Conservation (phyloP, 768 basidiomycete species). For the Lentinula sp. region DNA sequence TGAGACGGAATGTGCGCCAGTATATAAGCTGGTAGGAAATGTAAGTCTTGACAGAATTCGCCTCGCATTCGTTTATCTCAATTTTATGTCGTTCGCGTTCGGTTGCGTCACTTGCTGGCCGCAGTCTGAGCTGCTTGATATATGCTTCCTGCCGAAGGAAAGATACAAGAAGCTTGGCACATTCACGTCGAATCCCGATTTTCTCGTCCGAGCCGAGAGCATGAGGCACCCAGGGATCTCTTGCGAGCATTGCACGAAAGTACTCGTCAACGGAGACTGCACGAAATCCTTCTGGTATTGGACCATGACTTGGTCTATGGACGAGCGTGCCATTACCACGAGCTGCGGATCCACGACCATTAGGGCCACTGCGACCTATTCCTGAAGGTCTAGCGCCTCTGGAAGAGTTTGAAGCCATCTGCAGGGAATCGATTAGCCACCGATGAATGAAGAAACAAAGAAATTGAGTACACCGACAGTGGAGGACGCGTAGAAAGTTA, state of each 20-base stretch:
- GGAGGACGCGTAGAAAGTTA: neutral
- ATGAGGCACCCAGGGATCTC: conserved; percentile 12
- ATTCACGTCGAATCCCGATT: conserved; percentile 7
- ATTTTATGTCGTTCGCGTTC: neutral
- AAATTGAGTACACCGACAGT: neutral
- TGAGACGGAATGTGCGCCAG: conserved; percentile 48
- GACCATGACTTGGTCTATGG: neutral
- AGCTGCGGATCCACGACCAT: neutral
- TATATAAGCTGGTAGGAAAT: conserved; percentile 16
- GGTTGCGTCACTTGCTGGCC: neutral
- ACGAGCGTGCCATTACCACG: neutral
- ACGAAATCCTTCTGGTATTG: neutral
- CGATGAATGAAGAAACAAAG: neutral
- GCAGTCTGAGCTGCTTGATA: neutral
- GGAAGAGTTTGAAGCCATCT: neutral
- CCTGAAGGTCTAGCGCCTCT: neutral
- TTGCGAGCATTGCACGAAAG: neutral
- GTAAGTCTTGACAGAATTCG: neutral
- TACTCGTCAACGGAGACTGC: neutral
- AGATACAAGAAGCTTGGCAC: neutral
- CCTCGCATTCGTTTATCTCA: neutral
- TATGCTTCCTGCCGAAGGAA: neutral
- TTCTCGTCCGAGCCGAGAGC: conserved; percentile 11
- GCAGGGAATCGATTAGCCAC: neutral
- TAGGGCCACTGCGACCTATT: neutral